Evolutionary conservation across 2,329 filamentous ascomycete genomes (phyloP).

Genomic region (Colletotrichum theobromicola): DNA sequence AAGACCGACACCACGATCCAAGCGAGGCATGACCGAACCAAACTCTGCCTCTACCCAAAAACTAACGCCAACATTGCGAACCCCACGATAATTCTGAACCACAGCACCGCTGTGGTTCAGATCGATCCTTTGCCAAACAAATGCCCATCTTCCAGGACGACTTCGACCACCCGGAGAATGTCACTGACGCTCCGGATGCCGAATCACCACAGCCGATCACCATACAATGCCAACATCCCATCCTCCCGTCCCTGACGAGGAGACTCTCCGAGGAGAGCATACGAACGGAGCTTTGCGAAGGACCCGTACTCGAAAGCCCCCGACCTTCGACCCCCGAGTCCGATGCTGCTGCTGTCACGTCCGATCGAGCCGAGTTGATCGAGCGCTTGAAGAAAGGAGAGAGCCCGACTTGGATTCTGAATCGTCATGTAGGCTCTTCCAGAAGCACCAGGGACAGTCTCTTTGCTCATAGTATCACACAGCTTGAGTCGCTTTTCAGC

Average conservation of each 20-base stretch:
- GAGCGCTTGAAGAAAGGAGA: constrained; percentile 81
- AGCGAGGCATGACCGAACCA: constrained; percentile 8
- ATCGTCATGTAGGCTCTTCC: constrained; percentile 58
- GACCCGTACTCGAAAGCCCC: constrained; percentile 53
- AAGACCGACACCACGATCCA: neutral
- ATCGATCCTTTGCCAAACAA: constrained; percentile 22
- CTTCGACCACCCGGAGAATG: constrained; percentile 38
- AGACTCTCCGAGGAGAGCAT: constrained; percentile 65
- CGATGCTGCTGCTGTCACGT: constrained; percentile 38
- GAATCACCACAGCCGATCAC: neutral
- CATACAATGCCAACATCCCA: neutral
- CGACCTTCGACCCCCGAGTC: constrained; percentile 32
- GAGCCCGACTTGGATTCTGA: constrained; percentile 75
- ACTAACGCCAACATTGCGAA: constrained; percentile 16
- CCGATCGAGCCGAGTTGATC: constrained; percentile 80
- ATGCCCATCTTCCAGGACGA: constrained; percentile 66
- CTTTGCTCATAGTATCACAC: constrained; percentile 2
- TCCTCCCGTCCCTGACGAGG: constrained; percentile 28
- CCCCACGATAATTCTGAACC: constrained; percentile 19
- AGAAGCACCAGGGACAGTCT: neutral
- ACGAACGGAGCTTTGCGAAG: constrained; percentile 65
- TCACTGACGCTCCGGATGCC: constrained; percentile 14
- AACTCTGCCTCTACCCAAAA: neutral
- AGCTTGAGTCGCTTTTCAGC: constrained; percentile 43
- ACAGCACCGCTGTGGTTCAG: constrained; percentile 39